Base-by-base conservation (phyloP, 305 asterid species). In the Coffea humblotiana region DNA sequence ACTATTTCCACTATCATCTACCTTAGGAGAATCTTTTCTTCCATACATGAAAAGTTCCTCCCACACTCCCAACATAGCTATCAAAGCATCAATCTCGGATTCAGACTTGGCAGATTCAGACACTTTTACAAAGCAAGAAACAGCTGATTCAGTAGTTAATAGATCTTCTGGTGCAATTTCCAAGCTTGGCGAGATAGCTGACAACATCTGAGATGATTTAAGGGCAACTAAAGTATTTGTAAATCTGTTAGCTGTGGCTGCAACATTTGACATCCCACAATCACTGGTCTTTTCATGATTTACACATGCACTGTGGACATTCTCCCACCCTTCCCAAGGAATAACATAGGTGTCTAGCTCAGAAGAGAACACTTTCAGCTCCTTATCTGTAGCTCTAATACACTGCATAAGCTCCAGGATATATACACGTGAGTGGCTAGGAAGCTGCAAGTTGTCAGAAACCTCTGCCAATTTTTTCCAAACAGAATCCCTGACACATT, bases 261-360 rank as follows among this genome's bases (percentile, higher is more conserved):
- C 66, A 60, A 77, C 84, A 51, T 78, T 86, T 10, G 82, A 86
- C 48, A 76, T 52, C 60, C 77, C 86, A 74, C 87, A 90, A 69
- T 81, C 82, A n/a, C 88, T 84, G 29, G 77, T 78, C 49, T 86
- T 79, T 78, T 85, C 87, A 3, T 25, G 73, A 76, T 81, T 77
- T 78, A 85, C 73, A 78, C 73, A 80, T 83, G 80, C 78, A 82
- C 80, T 88, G 56, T 84, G 90, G 76, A 82, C 74, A 86, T 89
- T 85, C 27, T 91, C 90, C 97, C 98, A 94, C 43, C 93, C 96
- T 87, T 93, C 98, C 99, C 99, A 96, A 78, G 97, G 96, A 83
- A 82, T 82, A 90, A 91, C 90, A 82, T 71, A 58, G 43, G 79
- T 74, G 32, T 81, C 80, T 63, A 84, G 83, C 72, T 87, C 90